Percentiles rank a stretch among this genome's conserved stretches.
phyloP scores from a whole-genome alignment of 768 basidiomycete species.

The Hericium erinaceus region DNA sequence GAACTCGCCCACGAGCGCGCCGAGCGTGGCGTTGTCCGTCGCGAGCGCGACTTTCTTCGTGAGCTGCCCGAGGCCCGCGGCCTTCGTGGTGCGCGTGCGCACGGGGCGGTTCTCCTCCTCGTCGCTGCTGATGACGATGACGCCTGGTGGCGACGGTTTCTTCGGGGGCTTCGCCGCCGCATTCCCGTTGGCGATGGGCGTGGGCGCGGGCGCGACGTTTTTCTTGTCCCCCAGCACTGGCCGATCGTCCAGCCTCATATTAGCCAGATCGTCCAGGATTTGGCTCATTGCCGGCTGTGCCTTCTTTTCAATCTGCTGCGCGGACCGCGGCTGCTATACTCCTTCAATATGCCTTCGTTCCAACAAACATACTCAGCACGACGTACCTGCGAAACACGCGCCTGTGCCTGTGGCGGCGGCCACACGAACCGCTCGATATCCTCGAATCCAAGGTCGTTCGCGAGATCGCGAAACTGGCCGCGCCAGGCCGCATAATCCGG shows the following conservation, averaged over 20 bases:
- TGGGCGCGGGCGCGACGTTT: constrained; percentile 4
- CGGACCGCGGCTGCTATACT: constrained; percentile 13
- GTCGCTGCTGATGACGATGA: constrained; percentile 41
- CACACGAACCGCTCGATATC: constrained; percentile 57
- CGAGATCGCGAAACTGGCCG: constrained; percentile 55
- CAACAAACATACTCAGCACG: not conserved
- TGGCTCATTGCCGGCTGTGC: not conserved
- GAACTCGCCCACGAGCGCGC: constrained; percentile 50
- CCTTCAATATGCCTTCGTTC: too few relatives aligned
- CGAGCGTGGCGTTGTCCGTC: constrained; percentile 45
- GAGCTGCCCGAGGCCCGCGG: constrained; percentile 40
- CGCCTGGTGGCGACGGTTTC: constrained; percentile 16
- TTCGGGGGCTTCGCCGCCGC: constrained; percentile 3
- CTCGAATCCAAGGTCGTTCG: constrained; percentile 47
- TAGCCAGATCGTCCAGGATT: constrained; percentile 5
- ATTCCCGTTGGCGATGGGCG: not conserved
- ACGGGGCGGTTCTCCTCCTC: constrained; percentile 23
- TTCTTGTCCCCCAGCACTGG: constrained; percentile 12
- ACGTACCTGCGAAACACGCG: constrained; percentile 18
- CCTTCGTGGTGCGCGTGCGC: constrained; percentile 36
- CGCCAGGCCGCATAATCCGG: constrained; percentile 64
- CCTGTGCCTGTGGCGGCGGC: constrained; percentile 37
- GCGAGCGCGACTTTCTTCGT: constrained; percentile 34
- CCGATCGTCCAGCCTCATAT: constrained; percentile 5
- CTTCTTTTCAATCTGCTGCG: constrained; percentile 25